phyloP scores from a whole-genome alignment of 176 grass and related monocot genomes.

The Triticum timopheevii region DNA sequence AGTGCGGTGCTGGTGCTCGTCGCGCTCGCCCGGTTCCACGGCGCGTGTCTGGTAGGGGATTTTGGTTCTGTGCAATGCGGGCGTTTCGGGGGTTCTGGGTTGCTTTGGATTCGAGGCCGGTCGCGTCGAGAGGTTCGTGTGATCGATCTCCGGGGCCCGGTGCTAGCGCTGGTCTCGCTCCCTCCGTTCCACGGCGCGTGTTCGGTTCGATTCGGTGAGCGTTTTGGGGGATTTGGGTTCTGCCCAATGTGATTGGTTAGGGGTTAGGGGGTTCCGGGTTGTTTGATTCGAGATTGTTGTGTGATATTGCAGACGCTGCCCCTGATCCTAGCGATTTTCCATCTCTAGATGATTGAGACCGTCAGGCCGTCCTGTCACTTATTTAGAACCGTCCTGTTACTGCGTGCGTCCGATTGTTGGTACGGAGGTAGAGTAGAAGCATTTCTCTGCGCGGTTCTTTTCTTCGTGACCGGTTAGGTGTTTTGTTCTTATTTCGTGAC shows the following conservation, averaged over 20 bases:
- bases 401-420: neutral
- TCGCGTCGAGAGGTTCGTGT: neutral
- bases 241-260: neutral
- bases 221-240: conserved; percentile 12
- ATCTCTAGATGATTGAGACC: too few species aligned
- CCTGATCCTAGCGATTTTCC: neutral
- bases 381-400: neutral
- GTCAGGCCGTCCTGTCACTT: too few species aligned
- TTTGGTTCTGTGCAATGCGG: neutral
- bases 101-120: neutral
- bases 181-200: conserved; percentile 5
- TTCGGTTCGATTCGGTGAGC: neutral
- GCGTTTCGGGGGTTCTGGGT: neutral
- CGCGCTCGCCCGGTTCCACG: conserved; percentile 4
- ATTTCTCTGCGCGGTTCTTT: neutral
- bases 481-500: conserved; percentile 23
- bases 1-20: neutral
- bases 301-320: neutral
- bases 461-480: neutral
- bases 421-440: neutral
- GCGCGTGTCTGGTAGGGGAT: neutral
- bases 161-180: neutral
- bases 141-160: neutral
- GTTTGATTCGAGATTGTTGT: neutral
- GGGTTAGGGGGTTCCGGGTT: neutral